A percentile compares a stretch with the other conserved stretches of the same genome.
Evolutionary conservation across 805 yeast species (phyloP).

Genomic region (Blastobotrys peoriensis): DNA sequence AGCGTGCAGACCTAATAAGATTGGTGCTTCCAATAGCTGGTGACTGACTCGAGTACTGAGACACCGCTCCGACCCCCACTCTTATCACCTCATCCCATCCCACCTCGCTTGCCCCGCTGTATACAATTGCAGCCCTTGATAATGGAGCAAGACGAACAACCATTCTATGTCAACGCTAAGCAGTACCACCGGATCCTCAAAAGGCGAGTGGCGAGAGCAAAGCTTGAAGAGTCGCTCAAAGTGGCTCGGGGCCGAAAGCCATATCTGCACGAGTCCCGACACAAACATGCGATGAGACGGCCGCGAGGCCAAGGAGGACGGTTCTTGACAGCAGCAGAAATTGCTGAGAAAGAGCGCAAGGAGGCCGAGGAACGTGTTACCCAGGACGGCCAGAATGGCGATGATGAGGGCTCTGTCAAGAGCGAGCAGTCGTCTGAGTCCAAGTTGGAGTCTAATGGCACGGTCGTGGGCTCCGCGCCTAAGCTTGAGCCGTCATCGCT

Average conservation of each 20-base stretch:
- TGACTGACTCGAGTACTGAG: too few species aligned
- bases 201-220: slow-evolving; percentile 89
- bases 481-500: too few species aligned
- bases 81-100: too few species aligned
- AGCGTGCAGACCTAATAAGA: too few species aligned
- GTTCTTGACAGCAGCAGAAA: slow-evolving; percentile 87
- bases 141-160: slow-evolving; percentile 54
- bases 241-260: slow-evolving; percentile 89
- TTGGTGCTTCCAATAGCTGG: too few species aligned
- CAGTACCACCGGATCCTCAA: slow-evolving; percentile 93
- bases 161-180: slow-evolving; percentile 95
- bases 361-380: slow-evolving; percentile 26
- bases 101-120: too few species aligned
- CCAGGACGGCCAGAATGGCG: slow-evolving; percentile 5
- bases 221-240: slow-evolving; percentile 79
- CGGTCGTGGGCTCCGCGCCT: too few species aligned
- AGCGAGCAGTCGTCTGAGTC: too few species aligned
- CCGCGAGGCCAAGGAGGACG: slow-evolving; percentile 99
- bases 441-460: too few species aligned
- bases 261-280: slow-evolving; percentile 92
- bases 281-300: slow-evolving; percentile 98
- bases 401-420: not conserved
- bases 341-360: slow-evolving; percentile 48
- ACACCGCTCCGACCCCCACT: too few species aligned
- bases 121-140: too few species aligned